Conservation (phyloP, 2,329 filamentous ascomycete genomes). For the Zalaria obscura region DNA sequence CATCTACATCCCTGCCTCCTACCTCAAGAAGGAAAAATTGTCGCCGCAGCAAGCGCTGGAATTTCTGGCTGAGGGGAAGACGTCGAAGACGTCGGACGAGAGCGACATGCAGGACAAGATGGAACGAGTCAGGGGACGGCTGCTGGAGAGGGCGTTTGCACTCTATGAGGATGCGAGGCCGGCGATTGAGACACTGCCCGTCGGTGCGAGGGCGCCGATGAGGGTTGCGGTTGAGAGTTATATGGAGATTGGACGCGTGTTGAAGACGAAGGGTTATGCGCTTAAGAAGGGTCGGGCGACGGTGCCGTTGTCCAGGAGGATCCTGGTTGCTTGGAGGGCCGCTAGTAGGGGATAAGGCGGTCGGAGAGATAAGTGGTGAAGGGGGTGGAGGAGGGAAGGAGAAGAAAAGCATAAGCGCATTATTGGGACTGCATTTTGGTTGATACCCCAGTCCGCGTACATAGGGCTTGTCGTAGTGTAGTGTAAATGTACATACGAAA, state of each 20-base stretch:
- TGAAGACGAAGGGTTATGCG: slow-evolving; percentile 32
- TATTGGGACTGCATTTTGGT: background rate
- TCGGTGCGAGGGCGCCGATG: slow-evolving; percentile 46
- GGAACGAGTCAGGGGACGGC: slow-evolving; percentile 34
- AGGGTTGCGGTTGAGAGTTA: slow-evolving; percentile 61
- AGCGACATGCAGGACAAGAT: slow-evolving; percentile 26
- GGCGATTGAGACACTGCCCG: slow-evolving; percentile 48
- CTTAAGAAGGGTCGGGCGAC: slow-evolving; percentile 32
- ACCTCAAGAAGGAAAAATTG: slow-evolving; percentile 46
- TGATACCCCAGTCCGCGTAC: background rate
- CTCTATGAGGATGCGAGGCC: slow-evolving; percentile 41
- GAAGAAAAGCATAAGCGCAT: slow-evolving; percentile 2
- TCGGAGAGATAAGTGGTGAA: slow-evolving; percentile 4
- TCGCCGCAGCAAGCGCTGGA: slow-evolving; percentile 35
- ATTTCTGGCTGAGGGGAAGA: background rate
- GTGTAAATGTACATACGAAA: background rate
- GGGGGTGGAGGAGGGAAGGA: slow-evolving; percentile 1
- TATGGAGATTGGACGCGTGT: slow-evolving; percentile 58
- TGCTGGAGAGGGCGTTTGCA: slow-evolving; percentile 47
- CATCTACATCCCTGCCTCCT: slow-evolving; percentile 53
- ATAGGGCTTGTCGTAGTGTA: no score
- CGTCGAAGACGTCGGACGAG: slow-evolving; percentile 4
- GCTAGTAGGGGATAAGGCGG: slow-evolving; percentile 18
- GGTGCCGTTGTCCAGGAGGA: slow-evolving; percentile 32
- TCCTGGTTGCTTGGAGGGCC: slow-evolving; percentile 45